Conservation (phyloP, 352 stramenopile genomes). For the Pythium myriotylum region DNA sequence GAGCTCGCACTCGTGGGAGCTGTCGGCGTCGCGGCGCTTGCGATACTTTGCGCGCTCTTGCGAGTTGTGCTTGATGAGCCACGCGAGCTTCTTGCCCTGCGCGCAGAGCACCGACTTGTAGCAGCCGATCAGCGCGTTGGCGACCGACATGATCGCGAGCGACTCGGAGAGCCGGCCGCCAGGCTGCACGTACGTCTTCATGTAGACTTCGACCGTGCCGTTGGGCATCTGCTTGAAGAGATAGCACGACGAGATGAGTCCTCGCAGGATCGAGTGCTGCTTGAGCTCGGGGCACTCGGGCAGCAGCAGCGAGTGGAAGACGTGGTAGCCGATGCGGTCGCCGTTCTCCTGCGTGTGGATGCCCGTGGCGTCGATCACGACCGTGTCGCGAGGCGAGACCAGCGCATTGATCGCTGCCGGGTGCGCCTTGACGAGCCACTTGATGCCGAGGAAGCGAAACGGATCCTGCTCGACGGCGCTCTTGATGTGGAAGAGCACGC, state of each 20-base stretch:
- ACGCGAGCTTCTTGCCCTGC: constrained; percentile 42
- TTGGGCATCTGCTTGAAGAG: constrained; percentile 39
- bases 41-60: constrained; percentile 8
- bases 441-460: constrained; percentile 31
- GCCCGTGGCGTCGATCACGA: constrained; percentile 26
- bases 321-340: constrained; percentile 48
- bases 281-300: constrained; percentile 29
- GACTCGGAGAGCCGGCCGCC: constrained; percentile 24
- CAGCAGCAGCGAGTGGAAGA: constrained; percentile 45
- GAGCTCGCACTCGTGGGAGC: constrained; percentile 22
- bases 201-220: constrained; percentile 41
- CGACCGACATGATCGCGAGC: constrained; percentile 28
- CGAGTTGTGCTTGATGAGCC: constrained; percentile 26
- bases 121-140: constrained; percentile 31
- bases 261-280: constrained; percentile 28
- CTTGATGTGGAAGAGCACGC: constrained; percentile 51
- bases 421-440: constrained; percentile 29
- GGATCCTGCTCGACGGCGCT: constrained; percentile 33
- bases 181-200: constrained; percentile 34
- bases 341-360: constrained; percentile 22
- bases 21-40: not conserved
- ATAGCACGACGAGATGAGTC: constrained; percentile 35
- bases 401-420: constrained; percentile 18
- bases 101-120: constrained; percentile 36
- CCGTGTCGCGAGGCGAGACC: constrained; percentile 24